phyloP scores from a whole-genome alignment of 805 yeast species.

The Yueomyces sp. region DNA sequence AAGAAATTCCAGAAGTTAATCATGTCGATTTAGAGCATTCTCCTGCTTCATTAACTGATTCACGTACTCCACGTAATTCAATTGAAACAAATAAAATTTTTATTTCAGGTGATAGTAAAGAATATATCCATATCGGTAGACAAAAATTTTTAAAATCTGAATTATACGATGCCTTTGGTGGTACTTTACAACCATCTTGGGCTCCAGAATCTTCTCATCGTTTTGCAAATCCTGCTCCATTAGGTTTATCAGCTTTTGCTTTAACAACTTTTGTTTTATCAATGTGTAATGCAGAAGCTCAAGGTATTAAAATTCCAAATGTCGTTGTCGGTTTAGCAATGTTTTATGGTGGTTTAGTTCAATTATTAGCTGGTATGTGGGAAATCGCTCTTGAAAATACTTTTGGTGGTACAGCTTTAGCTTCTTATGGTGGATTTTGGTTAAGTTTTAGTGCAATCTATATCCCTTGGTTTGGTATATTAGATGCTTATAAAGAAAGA shows the following conservation, averaged over 20 bases:
- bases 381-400: slow-evolving; percentile 51
- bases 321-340: slow-evolving; percentile 44
- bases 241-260: slow-evolving; percentile 51
- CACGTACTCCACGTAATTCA: neutral
- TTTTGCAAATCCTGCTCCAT: slow-evolving; percentile 54
- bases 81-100: slow-evolving; percentile 8
- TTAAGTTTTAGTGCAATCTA: slow-evolving; percentile 46
- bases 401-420: slow-evolving; percentile 52
- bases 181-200: slow-evolving; percentile 64
- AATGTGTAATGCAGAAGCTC: slow-evolving; percentile 40
- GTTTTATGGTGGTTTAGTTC: slow-evolving; percentile 52
- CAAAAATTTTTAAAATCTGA: slow-evolving; percentile 53
- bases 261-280: slow-evolving; percentile 49
- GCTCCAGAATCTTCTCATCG: slow-evolving; percentile 43
- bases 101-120: slow-evolving; percentile 37
- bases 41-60: neutral
- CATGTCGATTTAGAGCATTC: neutral
- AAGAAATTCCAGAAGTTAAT: too few species aligned
- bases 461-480: slow-evolving; percentile 47
- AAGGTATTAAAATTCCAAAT: slow-evolving; percentile 37
- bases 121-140: slow-evolving; percentile 58
- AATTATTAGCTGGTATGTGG: slow-evolving; percentile 54
- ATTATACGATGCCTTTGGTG: slow-evolving; percentile 61
- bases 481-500: slow-evolving; percentile 33
- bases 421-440: slow-evolving; percentile 64